These are phyloP conservation scores for Herpetomonas muscarum DNA, from an alignment of 208 protist species.

Conservation along the genomic window DNA sequence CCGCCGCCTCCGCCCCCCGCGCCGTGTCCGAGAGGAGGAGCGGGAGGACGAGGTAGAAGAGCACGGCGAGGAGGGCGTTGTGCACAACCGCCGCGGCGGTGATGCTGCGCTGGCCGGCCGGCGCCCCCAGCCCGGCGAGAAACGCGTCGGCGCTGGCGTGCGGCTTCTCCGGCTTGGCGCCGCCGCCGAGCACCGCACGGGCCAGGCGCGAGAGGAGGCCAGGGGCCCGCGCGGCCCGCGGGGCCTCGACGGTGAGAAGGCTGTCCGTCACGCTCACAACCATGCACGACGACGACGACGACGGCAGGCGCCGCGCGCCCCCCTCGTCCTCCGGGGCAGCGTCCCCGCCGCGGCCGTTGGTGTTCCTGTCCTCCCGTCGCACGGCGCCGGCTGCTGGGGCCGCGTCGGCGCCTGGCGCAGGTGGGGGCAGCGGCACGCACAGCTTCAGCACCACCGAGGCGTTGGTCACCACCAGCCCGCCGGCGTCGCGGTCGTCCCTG, in stretches of 20 bases:
- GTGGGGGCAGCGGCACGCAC: slow-evolving; percentile 29
- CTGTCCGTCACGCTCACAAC: slow-evolving; percentile 70
- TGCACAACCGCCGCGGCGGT: slow-evolving; percentile 14
- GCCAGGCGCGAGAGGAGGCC: slow-evolving; percentile 10
- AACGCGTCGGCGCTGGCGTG: slow-evolving; percentile 5
- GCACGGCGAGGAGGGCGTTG: slow-evolving; percentile 26
- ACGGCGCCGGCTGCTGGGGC: not conserved
- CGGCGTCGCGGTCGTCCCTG: slow-evolving; percentile 27
- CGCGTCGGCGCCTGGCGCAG: no score
- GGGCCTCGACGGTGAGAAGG: slow-evolving; percentile 71
- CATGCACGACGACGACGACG: slow-evolving; percentile 24
- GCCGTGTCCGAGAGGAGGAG: slow-evolving; percentile 12
- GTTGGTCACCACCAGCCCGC: slow-evolving; percentile 56
- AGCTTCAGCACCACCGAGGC: slow-evolving; percentile 75
- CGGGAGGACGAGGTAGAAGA: slow-evolving; percentile 30
- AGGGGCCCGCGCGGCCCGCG: slow-evolving; percentile 1
- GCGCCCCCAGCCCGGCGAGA: no score
- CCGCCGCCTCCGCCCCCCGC: not conserved
- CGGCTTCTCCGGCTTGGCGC: not conserved
- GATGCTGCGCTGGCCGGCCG: not conserved
- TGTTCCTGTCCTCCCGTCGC: not conserved
- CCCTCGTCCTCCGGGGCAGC: not conserved
- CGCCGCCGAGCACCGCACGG: slow-evolving; percentile 8
- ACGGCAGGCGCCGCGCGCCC: not conserved
- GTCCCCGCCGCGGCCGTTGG: no score